These are phyloP conservation scores for Epichloe sibirici DNA, from an alignment of 2,329 filamentous ascomycete species.

Conservation along the genomic window DNA sequence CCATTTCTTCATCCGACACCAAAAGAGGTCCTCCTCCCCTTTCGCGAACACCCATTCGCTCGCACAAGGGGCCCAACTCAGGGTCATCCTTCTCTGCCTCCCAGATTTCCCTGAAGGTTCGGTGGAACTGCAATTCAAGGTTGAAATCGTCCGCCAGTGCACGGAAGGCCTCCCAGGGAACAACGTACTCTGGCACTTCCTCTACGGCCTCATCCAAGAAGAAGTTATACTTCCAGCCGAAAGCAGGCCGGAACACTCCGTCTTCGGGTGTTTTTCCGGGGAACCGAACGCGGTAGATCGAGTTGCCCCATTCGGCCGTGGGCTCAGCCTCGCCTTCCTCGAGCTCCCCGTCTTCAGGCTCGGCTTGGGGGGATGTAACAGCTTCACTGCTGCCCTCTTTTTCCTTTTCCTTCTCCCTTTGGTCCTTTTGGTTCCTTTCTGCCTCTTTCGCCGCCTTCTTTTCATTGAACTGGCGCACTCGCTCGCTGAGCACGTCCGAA, in stretches of 20 bases:
- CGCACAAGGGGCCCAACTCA: constrained; percentile 70
- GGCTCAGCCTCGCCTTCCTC: constrained; percentile 52
- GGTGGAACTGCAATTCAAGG: constrained; percentile 87
- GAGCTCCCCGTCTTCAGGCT: constrained; percentile 30
- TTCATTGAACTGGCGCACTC: constrained; percentile 66
- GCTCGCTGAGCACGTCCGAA: constrained; percentile 74
- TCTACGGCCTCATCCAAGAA: constrained; percentile 94
- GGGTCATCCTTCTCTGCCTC: constrained; percentile 78
- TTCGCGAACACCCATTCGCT: constrained; percentile 88
- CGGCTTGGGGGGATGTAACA: constrained; percentile 11
- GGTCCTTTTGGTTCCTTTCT: constrained; percentile 26
- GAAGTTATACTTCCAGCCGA: constrained; percentile 97
- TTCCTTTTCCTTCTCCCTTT: constrained; percentile 15
- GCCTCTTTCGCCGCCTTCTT: constrained; percentile 27
- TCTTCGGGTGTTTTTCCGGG: constrained; percentile 71
- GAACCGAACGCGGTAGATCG: constrained; percentile 83
- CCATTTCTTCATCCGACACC: constrained; percentile 78
- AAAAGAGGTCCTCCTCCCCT: constrained; percentile 52
- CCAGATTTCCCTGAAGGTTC: constrained; percentile 85
- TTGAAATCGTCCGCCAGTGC: constrained; percentile 94
- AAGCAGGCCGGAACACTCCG: constrained; percentile 85
- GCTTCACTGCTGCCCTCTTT: background rate
- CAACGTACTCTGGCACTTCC: constrained; percentile 91
- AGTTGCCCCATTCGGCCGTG: constrained; percentile 80
- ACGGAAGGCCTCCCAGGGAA: constrained; percentile 96